These are phyloP conservation scores for Amphibolis antarctica DNA, from an alignment of 106 monocot genomes.

Conservation along the genomic window DNA sequence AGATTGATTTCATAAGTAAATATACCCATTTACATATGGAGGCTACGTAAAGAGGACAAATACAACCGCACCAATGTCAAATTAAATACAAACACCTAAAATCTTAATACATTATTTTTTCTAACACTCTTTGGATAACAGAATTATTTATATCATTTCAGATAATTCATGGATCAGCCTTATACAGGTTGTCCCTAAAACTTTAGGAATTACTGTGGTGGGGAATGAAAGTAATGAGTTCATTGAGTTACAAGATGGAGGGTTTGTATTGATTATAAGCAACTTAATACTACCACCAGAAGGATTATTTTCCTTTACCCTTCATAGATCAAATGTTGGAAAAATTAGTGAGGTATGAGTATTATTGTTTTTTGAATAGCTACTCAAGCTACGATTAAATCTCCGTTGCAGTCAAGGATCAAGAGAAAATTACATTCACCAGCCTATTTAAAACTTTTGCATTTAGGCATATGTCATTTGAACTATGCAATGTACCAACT, in stretches of 20 bases:
- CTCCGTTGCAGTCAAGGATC: background rate
- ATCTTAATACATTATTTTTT: too few species aligned
- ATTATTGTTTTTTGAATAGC: constrained; percentile 4
- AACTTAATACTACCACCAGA: too few species aligned
- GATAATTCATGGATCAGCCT: background rate
- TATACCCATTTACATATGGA: too few species aligned
- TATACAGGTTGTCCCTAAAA: background rate
- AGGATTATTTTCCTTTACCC: background rate
- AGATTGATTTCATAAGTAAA: too few species aligned
- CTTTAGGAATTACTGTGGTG: too few species aligned
- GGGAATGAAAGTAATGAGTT: too few species aligned
- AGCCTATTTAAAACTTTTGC: background rate
- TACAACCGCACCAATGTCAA: too few species aligned
- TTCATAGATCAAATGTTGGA: constrained; percentile 9
- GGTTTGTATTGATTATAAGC: too few species aligned
- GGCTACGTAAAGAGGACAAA: too few species aligned
- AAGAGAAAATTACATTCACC: background rate
- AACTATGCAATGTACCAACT: background rate
- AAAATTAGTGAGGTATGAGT: background rate
- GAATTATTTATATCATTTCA: background rate
- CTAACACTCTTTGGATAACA: too few species aligned
- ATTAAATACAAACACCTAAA: too few species aligned
- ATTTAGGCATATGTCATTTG: background rate
- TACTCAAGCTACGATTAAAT: constrained; percentile 6
- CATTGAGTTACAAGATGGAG: too few species aligned